Evolutionary conservation across 2,329 filamentous ascomycete genomes (phyloP).

Genomic region (Tolypocladium guangdongense): DNA sequence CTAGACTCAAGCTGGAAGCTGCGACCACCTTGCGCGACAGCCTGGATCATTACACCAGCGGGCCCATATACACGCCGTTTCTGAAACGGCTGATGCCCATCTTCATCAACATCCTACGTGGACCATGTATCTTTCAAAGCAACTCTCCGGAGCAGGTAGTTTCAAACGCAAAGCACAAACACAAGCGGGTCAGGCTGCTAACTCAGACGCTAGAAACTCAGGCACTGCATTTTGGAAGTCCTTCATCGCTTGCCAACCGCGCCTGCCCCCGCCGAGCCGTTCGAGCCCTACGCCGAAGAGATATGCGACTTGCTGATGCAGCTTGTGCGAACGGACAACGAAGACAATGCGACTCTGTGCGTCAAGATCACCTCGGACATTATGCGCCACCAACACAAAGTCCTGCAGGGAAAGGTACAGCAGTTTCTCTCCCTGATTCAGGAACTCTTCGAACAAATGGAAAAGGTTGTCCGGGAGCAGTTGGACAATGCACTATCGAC

Average conservation of each 20-base stretch:
- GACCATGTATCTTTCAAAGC: constrained; percentile 82
- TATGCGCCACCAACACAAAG: constrained; percentile 82
- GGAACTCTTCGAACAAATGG: constrained; percentile 92
- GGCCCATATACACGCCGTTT: constrained; percentile 68
- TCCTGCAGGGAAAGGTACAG: constrained; percentile 69
- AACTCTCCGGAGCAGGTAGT: constrained; percentile 79
- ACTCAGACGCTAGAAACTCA: constrained; percentile 54
- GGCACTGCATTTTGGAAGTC: constrained; percentile 89
- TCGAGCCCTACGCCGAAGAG: constrained; percentile 81
- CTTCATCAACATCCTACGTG: constrained; percentile 75
- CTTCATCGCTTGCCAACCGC: constrained; percentile 71
- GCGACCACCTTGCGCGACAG: constrained; percentile 82
- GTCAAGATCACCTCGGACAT: constrained; percentile 98
- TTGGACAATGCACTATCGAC: constrained; percentile 65
- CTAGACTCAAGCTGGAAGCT: constrained; percentile 69
- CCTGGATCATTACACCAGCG: constrained; percentile 77
- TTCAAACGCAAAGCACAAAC: not conserved
- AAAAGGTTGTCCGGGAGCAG: constrained; percentile 87
- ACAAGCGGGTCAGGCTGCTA: constrained; percentile 4
- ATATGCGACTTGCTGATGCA: constrained; percentile 85
- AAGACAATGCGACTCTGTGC: constrained; percentile 96
- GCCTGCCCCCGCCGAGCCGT: constrained; percentile 61
- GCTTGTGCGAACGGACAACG: constrained; percentile 83
- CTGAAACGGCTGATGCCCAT: constrained; percentile 82
- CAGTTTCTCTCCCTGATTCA: constrained; percentile 84